Percentiles rank a stretch among this genome's conserved stretches.
Evolutionary conservation across 1,284 basidiomycete species (phyloP).

Genomic region (Erythrobasidium hasegawianum): DNA sequence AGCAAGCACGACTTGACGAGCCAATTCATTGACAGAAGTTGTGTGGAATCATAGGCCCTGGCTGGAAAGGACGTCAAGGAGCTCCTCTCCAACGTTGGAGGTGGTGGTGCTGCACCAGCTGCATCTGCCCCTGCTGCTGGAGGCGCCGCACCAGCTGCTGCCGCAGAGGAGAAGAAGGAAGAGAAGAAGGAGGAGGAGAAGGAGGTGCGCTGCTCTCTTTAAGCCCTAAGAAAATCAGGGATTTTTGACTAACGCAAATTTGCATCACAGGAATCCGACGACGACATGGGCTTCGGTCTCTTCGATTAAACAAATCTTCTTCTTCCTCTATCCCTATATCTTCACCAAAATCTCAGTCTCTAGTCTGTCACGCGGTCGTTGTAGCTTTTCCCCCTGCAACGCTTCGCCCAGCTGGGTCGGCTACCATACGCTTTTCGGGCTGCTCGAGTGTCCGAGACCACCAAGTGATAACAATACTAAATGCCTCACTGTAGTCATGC

Average conservation of each 20-base stretch:
- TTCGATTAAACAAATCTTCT: constrained; percentile 38
- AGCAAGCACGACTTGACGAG: background rate
- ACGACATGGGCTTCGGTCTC: constrained; percentile 40
- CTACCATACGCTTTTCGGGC: too few species aligned
- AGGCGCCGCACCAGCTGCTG: constrained; percentile 28
- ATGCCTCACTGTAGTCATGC: too few species aligned
- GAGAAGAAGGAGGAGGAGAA: constrained; percentile 38
- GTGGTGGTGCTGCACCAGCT: constrained; percentile 35
- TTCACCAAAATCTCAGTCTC: background rate
- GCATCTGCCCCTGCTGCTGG: constrained; percentile 32
- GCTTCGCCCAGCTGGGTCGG: too few species aligned
- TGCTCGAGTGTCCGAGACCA: too few species aligned
- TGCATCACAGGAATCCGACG: constrained; percentile 31
- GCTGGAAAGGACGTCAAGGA: constrained; percentile 37
- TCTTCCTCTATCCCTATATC: background rate
- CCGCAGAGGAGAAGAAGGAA: constrained; percentile 31
- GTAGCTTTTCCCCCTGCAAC: too few species aligned
- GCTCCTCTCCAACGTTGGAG: constrained; percentile 35
- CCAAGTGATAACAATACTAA: too few species aligned
- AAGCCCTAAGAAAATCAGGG: too few species aligned
- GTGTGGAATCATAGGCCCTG: constrained; percentile 12
- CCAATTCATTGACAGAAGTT: background rate
- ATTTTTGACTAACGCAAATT: too few species aligned
- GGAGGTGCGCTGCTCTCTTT: constrained; percentile 34
- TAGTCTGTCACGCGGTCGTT: too few species aligned